phyloP scores from a whole-genome alignment of 2,329 filamentous ascomycete species.

The Stylonectria norvegica region DNA sequence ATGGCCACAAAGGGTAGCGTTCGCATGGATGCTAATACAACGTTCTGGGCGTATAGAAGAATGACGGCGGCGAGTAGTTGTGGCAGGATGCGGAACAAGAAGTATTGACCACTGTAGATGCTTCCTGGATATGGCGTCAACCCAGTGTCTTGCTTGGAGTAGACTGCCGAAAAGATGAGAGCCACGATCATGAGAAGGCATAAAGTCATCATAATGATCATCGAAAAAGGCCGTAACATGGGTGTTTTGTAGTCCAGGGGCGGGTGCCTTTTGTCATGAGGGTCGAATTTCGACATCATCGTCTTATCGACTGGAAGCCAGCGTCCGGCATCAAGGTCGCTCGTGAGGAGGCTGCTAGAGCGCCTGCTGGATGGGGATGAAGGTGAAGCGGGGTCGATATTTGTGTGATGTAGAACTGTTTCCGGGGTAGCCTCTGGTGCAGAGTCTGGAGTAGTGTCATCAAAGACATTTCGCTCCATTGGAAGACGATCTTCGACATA shows the following conservation, averaged over 20 bases:
- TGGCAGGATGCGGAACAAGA: conserved; percentile 81
- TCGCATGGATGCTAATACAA: conserved; percentile 72
- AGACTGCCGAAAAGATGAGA: conserved; percentile 70
- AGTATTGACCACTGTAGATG: conserved; percentile 73
- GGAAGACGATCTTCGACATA: conserved; percentile 28
- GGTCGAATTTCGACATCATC: conserved; percentile 35
- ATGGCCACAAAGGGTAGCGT: conserved; percentile 76
- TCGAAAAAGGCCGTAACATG: conserved; percentile 64
- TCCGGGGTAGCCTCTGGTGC: conserved; percentile 18
- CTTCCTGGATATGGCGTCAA: conserved; percentile 63
- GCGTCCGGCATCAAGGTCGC: neutral
- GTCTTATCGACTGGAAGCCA: conserved; percentile 26
- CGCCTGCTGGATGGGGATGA: conserved; percentile 14
- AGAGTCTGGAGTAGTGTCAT: too few species aligned
- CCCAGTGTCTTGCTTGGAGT: conserved; percentile 59
- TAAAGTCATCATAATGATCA: conserved; percentile 57
- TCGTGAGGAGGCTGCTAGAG: conserved; percentile 11
- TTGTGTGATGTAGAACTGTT: conserved; percentile 17
- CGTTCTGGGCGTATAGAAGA: conserved; percentile 72
- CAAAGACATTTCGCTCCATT: conserved; percentile 9
- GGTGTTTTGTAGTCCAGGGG: conserved; percentile 67
- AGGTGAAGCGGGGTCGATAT: conserved; percentile 11
- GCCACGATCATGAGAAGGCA: conserved; percentile 68
- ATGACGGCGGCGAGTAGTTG: conserved; percentile 70
- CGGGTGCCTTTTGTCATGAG: conserved; percentile 38